Evolutionary conservation across 805 yeast genomes (phyloP).

Genomic region (Sugiyamaella boreocaroliniensis): DNA sequence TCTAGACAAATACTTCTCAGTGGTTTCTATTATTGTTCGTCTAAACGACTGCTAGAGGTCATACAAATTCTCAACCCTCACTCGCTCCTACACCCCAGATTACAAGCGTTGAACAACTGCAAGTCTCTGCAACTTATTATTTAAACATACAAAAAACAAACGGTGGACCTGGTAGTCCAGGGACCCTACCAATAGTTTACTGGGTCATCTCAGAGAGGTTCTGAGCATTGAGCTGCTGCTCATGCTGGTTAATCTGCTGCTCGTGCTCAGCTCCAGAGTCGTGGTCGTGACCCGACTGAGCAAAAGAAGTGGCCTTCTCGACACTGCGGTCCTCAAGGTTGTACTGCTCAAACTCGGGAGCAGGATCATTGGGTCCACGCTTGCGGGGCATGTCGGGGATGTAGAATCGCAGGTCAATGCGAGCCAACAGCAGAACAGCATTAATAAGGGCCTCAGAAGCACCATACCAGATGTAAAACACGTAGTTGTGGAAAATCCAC

Average conservation of each 20-base stretch:
- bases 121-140: too few species aligned
- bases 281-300: slow-evolving; percentile 2
- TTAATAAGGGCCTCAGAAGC: slow-evolving; percentile 54
- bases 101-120: too few species aligned
- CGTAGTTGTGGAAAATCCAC: slow-evolving; percentile 40
- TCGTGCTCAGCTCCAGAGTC: slow-evolving; percentile 4
- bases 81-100: too few species aligned
- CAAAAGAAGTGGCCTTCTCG: neutral
- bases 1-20: too few species aligned
- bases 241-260: neutral
- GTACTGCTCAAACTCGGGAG: neutral
- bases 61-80: too few species aligned
- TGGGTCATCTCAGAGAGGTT: slow-evolving; percentile 9
- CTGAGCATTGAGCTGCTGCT: slow-evolving; percentile 1
- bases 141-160: slow-evolving; percentile 1
- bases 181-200: neutral
- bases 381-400: slow-evolving; percentile 52
- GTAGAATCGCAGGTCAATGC: slow-evolving; percentile 73
- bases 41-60: too few species aligned
- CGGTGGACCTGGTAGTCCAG: neutral
- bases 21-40: too few species aligned
- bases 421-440: slow-evolving; percentile 49
- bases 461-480: slow-evolving; percentile 66
- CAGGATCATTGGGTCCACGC: slow-evolving; percentile 11
- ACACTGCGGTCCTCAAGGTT: neutral